Evolutionary conservation across 2,329 filamentous ascomycete species (phyloP), one percentile per base, ranked within the genome.

Genomic region (Elsinoe ampelina): DNA sequence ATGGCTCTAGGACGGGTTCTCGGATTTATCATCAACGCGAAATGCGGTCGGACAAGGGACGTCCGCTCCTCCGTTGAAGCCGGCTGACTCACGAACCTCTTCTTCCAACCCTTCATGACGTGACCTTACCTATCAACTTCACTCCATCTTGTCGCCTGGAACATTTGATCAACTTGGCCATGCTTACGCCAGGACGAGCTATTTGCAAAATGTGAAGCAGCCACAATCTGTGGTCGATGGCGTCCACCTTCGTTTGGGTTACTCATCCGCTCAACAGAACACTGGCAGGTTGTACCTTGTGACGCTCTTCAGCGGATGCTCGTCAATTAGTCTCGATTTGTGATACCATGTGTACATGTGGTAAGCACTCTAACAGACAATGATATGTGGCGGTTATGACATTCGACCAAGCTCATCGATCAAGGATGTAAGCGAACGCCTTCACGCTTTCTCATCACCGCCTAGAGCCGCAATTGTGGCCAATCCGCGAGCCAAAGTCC

Each of bases 1-100:
- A 22, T 22, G 22, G 22, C 20, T 45, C 26, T 4, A 45, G 19
- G 26, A 30, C 26, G 19, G 41, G 12, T 22, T 45, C 41, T 45
- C 41, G 41, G 41, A 45, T 45, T 45, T 45, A 45, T 45, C 41
- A 45, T 45, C 41, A 45, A 45, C n/a, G 19, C 41, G 20, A 45
- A 45, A 22, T 45, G 26, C 26, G 3, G 41, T 45, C 41, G 19
- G 41, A 15, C 19, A 19, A 10, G n/a, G 19, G 15, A 2, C 3
- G n/a, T 15, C 39, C 39, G 39, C n/a, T 19, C n/a, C n/a, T 20
- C 39, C n/a, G 10, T 11, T 20, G 2, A 42, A 42, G 5, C 39
- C 39, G n/a, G 39, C 39, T 42, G 39, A 42, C 39, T 45, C 41
- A 45, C 41, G 13, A 17, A 26, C 41, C 41, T 45, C 41, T 19